phyloP scores from a whole-genome alignment of 345 rosid species.

The Cardamine resedifolia region DNA sequence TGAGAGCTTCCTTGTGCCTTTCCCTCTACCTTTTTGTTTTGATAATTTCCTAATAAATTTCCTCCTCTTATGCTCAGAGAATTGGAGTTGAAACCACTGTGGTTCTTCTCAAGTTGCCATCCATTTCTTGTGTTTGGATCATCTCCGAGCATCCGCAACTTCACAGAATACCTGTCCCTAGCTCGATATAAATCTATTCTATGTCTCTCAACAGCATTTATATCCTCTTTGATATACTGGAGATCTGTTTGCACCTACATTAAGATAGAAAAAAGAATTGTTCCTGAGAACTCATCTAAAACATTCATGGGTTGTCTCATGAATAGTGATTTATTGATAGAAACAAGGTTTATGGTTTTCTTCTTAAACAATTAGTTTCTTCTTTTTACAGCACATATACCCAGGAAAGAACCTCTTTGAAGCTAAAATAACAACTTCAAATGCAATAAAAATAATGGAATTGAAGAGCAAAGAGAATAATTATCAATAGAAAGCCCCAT shows the following conservation, averaged over 20 bases:
- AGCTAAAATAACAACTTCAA: background rate
- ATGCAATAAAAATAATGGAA: background rate
- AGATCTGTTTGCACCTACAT: constrained; percentile 82
- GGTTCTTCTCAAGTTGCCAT: constrained; percentile 62
- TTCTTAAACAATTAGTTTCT: constrained; percentile 2
- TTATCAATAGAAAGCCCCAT: background rate
- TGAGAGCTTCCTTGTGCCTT: constrained; percentile 68
- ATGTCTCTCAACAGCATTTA: constrained; percentile 84
- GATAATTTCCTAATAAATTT: constrained; percentile 50
- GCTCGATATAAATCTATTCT: constrained; percentile 81
- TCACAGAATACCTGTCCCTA: constrained; percentile 74
- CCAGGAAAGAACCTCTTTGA: background rate
- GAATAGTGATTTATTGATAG: background rate
- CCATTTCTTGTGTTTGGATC: constrained; percentile 60
- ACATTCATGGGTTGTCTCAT: constrained; percentile 9
- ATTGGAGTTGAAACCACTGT: constrained; percentile 52
- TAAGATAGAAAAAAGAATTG: constrained; percentile 11
- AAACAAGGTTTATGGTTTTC: background rate
- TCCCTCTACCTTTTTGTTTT: constrained; percentile 63
- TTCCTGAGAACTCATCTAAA: constrained; percentile 21
- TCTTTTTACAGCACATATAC: constrained; percentile 3
- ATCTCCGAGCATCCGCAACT: constrained; percentile 86
- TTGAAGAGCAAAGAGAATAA: background rate
- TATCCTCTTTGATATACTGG: constrained; percentile 83
- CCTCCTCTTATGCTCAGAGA: constrained; percentile 64